Evolutionary conservation across 2,329 filamentous ascomycete species (phyloP).

Genomic region (Colletotrichum tofieldiae): DNA sequence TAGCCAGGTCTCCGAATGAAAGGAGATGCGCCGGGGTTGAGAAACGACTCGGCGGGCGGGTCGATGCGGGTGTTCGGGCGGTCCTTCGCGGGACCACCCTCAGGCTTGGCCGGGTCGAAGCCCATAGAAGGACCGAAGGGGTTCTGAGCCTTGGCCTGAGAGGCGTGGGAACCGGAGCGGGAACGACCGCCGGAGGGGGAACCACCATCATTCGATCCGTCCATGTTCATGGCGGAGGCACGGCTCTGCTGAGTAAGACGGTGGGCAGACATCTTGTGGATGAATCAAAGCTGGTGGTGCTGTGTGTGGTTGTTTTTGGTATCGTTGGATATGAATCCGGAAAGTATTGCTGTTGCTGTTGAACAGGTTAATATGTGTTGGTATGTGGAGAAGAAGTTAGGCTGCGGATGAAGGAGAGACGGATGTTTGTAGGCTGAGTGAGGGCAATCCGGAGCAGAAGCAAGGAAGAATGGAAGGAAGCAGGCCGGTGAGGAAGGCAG

Average conservation of each 20-base stretch:
- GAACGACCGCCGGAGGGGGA: conserved; percentile 21
- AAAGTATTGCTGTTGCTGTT: background rate
- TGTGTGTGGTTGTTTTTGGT: background rate
- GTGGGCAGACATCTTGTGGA: conserved; percentile 18
- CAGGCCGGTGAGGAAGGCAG: background rate
- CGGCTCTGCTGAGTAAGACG: conserved; percentile 13
- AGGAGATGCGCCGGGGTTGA: conserved; percentile 49
- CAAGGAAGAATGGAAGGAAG: background rate
- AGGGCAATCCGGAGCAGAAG: too few relatives aligned
- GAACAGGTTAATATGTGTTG: background rate
- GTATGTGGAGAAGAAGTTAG: background rate
- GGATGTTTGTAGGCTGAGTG: background rate
- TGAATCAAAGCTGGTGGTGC: background rate
- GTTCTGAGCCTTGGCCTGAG: conserved; percentile 13
- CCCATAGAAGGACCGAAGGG: conserved; percentile 50
- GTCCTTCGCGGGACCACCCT: conserved; percentile 45
- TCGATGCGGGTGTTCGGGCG: conserved; percentile 68
- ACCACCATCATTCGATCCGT: conserved; percentile 22
- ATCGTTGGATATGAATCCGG: background rate
- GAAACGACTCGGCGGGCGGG: conserved; percentile 71
- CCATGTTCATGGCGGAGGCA: conserved; percentile 23
- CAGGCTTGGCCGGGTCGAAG: conserved; percentile 60
- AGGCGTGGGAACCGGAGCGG: conserved; percentile 29
- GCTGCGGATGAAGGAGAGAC: background rate
- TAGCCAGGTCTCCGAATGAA: conserved; percentile 67